Conservation (phyloP, 768 basidiomycete genomes). For the Lactifluus volemus region DNA sequence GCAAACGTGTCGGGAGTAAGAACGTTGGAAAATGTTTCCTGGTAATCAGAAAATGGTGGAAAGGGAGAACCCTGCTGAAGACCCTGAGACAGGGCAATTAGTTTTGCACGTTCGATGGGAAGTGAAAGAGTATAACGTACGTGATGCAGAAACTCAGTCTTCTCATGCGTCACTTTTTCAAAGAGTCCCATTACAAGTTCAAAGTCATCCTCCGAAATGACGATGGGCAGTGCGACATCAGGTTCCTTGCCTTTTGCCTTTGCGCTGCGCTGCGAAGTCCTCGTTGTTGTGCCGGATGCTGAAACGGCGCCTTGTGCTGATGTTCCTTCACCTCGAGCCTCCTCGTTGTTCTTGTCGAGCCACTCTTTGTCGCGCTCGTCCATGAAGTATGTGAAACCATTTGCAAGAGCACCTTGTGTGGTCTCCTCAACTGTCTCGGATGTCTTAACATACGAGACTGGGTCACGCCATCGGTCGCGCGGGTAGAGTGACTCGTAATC, state of each 20-base stretch:
- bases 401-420: conserved; percentile 47
- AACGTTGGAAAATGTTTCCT: conserved; percentile 53
- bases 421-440: conserved; percentile 84
- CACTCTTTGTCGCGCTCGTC: conserved; percentile 95
- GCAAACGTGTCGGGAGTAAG: conserved; percentile 61
- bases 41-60: conserved; percentile 66
- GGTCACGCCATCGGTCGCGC: conserved; percentile 61
- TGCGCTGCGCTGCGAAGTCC: conserved; percentile 45
- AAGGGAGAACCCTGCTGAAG: conserved; percentile 61
- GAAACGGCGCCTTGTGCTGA: conserved; percentile 66
- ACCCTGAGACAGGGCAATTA: conserved; percentile 31
- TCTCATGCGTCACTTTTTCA: conserved; percentile 86
- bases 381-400: conserved; percentile 85
- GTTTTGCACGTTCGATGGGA: neutral
- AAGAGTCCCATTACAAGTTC: conserved; percentile 93
- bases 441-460: conserved; percentile 66
- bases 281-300: conserved; percentile 45
- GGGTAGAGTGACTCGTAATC: conserved; percentile 77
- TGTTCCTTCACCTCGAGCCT: conserved; percentile 78
- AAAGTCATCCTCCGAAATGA: conserved; percentile 85
- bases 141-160: conserved; percentile 82
- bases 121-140: conserved; percentile 39
- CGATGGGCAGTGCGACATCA: conserved; percentile 51
- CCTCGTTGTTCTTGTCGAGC: conserved; percentile 87
- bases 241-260: conserved; percentile 84